Base-by-base conservation (phyloP, 1,284 basidiomycete genomes). In the Stygiomarasmius scandens region DNA sequence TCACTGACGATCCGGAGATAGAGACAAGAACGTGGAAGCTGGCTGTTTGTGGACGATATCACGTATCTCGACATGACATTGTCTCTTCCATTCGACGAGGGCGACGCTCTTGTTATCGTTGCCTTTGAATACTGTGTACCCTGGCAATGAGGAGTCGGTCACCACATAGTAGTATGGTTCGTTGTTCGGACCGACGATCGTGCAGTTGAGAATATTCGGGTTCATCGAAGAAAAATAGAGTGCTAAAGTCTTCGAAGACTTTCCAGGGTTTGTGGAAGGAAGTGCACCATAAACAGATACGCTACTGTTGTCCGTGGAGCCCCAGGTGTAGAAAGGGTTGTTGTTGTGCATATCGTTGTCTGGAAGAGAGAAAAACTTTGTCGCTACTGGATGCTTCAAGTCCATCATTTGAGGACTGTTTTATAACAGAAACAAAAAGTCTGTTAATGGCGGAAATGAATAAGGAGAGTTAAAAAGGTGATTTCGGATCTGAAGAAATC, bases 211-310 rank as follows among this genome's bases (percentile, higher is more conserved):
- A 12, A 62, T 59, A 12, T 29, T 49, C 1, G 60, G 55, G 44
- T 63, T 58, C 20, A 63, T 52, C 6, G 54, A 56, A 2, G 59
- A 59, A 41, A 63, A 63, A 24, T 29, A 36, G 25, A 57, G 58
- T 16, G 56, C 32, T 34, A 51, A 32, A 16, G 53, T 36, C 14
- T 45, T 43, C 10, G 55, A 22, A 20, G 56, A 46, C 16, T 23
- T 36, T n/a, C 19, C 36, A 19, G 44, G 29, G 14, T 38, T 16
- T 25, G n/a, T 12, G 27, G 49, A 43, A 14, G 58, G 60, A 53
- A 61, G 60, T 16, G 57, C 60, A 34, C 60, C 60, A 22, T 46
- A 61, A 27, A 58, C 32, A 25, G 56, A 58, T 29, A 45, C 49
- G 16, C 34, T 25, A 20, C 22, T 44, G 24, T 25, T 48, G 11